Percentiles rank a stretch among this genome's conserved stretches.
These are phyloP conservation scores for Silene uniflora DNA, from an alignment of 148 eudicot species.

Conservation along the genomic window DNA sequence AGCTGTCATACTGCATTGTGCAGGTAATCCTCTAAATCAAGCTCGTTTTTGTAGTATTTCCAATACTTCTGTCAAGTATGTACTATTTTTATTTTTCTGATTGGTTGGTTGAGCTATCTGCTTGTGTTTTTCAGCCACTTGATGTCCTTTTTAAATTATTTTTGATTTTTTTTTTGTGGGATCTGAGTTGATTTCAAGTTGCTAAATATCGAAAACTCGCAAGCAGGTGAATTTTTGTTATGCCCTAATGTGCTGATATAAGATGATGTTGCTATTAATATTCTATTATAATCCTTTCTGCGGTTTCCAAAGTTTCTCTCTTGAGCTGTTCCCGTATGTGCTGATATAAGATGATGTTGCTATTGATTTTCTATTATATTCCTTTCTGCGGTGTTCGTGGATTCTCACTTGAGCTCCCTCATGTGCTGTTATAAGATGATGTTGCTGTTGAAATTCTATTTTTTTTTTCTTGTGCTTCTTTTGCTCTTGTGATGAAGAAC, in stretches of 20 bases:
- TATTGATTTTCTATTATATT: background rate
- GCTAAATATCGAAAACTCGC: background rate
- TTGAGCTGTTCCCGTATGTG: too few relatives aligned
- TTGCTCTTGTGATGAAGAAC: conserved; percentile 15
- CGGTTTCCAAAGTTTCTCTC: too few relatives aligned
- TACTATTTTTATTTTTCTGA: background rate
- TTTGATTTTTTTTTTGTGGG: background rate
- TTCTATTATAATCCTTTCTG: too few relatives aligned
- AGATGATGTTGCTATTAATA: too few relatives aligned
- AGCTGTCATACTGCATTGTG: conserved; percentile 78
- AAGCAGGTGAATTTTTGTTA: background rate
- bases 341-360: too few relatives aligned
- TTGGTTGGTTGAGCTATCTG: background rate
- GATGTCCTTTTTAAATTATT: background rate
- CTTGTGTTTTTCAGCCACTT: background rate
- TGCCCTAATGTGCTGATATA: too few relatives aligned
- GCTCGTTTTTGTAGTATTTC: background rate
- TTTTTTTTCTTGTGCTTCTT: background rate
- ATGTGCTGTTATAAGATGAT: background rate
- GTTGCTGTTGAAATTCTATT: too few relatives aligned
- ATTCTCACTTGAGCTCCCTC: background rate
- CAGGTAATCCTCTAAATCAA: conserved; percentile 50
- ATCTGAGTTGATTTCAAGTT: background rate
- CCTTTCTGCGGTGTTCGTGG: background rate
- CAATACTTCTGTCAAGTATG: background rate